Percentiles rank a stretch among this genome's conserved stretches.
Evolutionary conservation across 2,329 filamentous ascomycete species (phyloP).

Genomic region (Phyllachora maydis): DNA sequence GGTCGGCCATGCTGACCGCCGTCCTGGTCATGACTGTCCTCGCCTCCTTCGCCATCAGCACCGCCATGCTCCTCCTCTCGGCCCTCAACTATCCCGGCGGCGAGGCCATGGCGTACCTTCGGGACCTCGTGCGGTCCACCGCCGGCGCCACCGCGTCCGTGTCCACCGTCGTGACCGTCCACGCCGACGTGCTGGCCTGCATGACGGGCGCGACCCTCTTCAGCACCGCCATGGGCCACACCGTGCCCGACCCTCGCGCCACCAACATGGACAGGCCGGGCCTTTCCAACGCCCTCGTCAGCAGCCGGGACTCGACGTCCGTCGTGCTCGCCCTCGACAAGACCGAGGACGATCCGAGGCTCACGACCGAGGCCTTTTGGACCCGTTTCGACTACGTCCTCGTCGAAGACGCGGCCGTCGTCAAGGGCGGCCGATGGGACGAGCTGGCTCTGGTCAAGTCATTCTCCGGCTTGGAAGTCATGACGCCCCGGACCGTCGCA

Average conservation of each 20-base stretch:
- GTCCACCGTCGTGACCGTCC: constrained; percentile 21
- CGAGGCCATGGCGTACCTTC: constrained; percentile 43
- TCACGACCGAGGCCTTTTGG: constrained; percentile 36
- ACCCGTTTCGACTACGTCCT: constrained; percentile 41
- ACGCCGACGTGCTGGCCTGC: constrained; percentile 46
- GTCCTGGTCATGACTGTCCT: constrained; percentile 37
- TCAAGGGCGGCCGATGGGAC: constrained; percentile 31
- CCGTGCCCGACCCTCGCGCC: constrained; percentile 6
- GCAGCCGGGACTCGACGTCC: constrained; percentile 1
- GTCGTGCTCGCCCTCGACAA: constrained; percentile 30
- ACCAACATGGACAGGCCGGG: constrained; percentile 3
- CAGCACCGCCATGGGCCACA: constrained; percentile 19
- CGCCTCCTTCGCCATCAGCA: constrained; percentile 36
- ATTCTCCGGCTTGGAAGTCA: constrained; percentile 35
- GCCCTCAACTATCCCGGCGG: constrained; percentile 89
- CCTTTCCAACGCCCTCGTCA: constrained; percentile 6
- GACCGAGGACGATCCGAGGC: constrained; percentile 27
- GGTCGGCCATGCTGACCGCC: constrained; percentile 32
- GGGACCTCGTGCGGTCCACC: constrained; percentile 13
- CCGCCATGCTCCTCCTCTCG: constrained; percentile 53
- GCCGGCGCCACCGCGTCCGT: constrained; percentile 8
- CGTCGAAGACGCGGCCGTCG: constrained; percentile 25
- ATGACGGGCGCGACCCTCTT: constrained; percentile 55
- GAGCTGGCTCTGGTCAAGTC: constrained; percentile 33
- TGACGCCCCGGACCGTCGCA: constrained; percentile 32